phyloP scores from a whole-genome alignment of 768 basidiomycete species.

The Lentinula aciculospora region DNA sequence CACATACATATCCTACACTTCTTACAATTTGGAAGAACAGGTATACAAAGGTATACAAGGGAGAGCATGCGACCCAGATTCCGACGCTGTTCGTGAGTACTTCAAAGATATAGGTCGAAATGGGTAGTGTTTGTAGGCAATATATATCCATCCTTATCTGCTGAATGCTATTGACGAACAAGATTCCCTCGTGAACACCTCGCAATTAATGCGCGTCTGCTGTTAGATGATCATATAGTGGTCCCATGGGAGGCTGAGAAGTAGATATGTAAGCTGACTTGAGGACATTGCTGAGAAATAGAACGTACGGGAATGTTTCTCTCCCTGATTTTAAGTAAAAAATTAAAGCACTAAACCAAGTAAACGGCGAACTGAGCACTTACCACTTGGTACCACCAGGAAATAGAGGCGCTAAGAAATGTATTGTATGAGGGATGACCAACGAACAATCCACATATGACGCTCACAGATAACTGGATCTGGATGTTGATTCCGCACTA shows the following conservation, averaged over 20 bases:
- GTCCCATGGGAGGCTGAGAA: slow-evolving; percentile 53
- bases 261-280: neutral
- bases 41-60: no score
- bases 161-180: neutral
- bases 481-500: slow-evolving; percentile 70
- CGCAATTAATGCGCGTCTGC: slow-evolving; percentile 9
- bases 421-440: neutral
- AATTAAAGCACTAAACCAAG: neutral
- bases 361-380: slow-evolving; percentile 21
- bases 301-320: slow-evolving; percentile 70
- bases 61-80: neutral
- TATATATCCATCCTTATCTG: neutral
- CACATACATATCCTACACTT: neutral
- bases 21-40: neutral
- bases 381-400: slow-evolving; percentile 97
- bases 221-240: slow-evolving; percentile 55
- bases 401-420: slow-evolving; percentile 59
- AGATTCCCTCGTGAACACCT: neutral
- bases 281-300: neutral
- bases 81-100: neutral
- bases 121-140: neutral
- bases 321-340: slow-evolving; percentile 44
- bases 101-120: neutral
- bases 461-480: slow-evolving; percentile 91
- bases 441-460: neutral